Evolutionary conservation across 1,284 basidiomycete species (phyloP), one percentile per base, ranked within the genome.

Genomic region (Wolfiporia cocos): DNA sequence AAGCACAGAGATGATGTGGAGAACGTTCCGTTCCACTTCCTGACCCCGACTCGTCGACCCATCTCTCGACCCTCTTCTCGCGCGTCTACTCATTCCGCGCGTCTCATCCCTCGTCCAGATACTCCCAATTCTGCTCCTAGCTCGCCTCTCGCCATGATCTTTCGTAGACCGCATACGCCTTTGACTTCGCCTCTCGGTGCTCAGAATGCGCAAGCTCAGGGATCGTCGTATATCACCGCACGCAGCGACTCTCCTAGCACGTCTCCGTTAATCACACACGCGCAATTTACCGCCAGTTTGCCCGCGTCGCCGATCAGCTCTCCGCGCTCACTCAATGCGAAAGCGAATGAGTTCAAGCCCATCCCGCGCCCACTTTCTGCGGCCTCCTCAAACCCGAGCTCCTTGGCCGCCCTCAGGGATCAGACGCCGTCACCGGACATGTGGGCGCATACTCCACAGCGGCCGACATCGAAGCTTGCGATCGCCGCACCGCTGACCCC

Each of bases 401-500:
- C 79, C 0, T 61, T 84, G 33, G 57, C 67, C 4, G 60, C 62
- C 15, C 66, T 79, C 18, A 67, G 85, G 41, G 76, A 74, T 12
- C 83, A 87, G 48, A 86, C 85, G 0, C 82, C 86, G 21, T 86
- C 84, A 11, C 88, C 86, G 19, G 86, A 89, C 65, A 57, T 88
- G 37, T 90, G 86, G 87, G 75, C 86, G 1, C 82, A 85, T 57
- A 83, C 74, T 50, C 78, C 79, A 2, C 74, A 79, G 1, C 72
- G 89, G 39, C 77, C 80, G 0, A 76, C 81, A 0, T 92, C 89
- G 2, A 93, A 90, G 58, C 74, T 93, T 7, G 89, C 90, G 26
- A 92, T 93, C 47, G 91, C 90, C 7, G 85, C 89, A 1, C 91
- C 92, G 3, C 70, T 94, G 23, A 74, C 91, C 28, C 82, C 86